Base-by-base conservation (phyloP, 768 basidiomycete genomes). In the Mycena vulgaris region DNA sequence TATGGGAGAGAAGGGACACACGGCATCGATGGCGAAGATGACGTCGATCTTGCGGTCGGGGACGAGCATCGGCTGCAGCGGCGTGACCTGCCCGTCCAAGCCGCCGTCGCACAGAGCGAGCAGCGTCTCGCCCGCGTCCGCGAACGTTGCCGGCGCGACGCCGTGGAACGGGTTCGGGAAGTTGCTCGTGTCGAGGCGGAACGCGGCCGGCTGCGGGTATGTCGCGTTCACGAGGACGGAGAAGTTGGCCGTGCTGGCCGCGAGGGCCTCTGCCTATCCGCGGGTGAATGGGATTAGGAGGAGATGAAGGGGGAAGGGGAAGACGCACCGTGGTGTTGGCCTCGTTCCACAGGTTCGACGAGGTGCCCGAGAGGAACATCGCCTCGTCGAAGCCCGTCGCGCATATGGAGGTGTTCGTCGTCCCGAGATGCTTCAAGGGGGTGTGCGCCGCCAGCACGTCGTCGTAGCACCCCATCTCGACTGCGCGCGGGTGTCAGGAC, bases 1-100 rank as follows among this genome's bases (percentile, higher is more conserved):
- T 13, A 25, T 11, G 5, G 8, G 14, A 78, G 76, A 45, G 2
- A 37, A 6, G 23, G 76, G 80, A 30, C 81, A 63, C 74, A 80
- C 76, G 13, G 80, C 82, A 73, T 90, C 89, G 52, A 89, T 83
- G 0, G 87, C 87, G 35, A 89, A 55, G 72, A 90, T 85, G 9
- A 83, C 81, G 66, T 90, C 89, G 59, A 89, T 73, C 0, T 74
- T 78, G 49, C 89, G 84, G 27, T 80, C 80, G 42, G 82, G 78
- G 55, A 87, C 82, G 16, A 89, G 81, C 42, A 89, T 80, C 2
- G 89, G 89, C 56, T 86, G 85, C 21, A 88, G 33, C 5, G 88
- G 87, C 40, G 88, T 77, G 57, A 84, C 73, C 70, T 86, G 80
- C 17, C 84, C 84, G 49, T 84, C 79, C 65, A 81, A 80, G 10